A percentile compares a stretch with the other conserved stretches of the same genome.
phyloP scores from a whole-genome alignment of 768 basidiomycete species.

The Termitomyces sp. region DNA sequence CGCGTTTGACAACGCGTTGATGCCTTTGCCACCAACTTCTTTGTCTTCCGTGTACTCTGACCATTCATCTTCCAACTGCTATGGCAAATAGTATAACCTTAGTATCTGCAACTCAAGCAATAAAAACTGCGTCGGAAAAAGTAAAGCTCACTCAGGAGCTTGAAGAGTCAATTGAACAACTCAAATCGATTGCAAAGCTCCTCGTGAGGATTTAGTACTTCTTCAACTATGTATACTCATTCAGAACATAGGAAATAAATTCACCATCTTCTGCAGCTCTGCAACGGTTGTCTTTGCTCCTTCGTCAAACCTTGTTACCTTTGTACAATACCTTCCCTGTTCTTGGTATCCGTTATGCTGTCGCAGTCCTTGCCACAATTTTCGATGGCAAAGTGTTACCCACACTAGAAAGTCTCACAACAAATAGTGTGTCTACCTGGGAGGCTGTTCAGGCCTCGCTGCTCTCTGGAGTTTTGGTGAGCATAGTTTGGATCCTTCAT shows the following conservation, averaged over 20 bases:
- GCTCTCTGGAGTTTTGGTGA: conserved; percentile 49
- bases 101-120: conserved; percentile 20
- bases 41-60: no score
- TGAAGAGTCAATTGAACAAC: conserved; percentile 28
- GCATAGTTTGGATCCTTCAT: conserved; percentile 1
- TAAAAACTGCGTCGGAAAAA: conserved; percentile 24
- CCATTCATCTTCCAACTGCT: background rate
- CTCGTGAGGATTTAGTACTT: conserved; percentile 27
- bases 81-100: conserved; percentile 18
- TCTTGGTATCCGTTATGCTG: conserved; percentile 34
- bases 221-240: background rate
- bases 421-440: conserved; percentile 27
- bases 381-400: conserved; percentile 30
- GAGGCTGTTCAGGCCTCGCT: conserved; percentile 38
- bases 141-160: conserved; percentile 21
- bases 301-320: conserved; percentile 37
- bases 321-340: conserved; percentile 34
- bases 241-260: conserved; percentile 31
- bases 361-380: conserved; percentile 33
- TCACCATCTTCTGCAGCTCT: conserved; percentile 28
- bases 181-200: conserved; percentile 36
- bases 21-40: no score
- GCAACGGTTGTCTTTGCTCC: conserved; percentile 30
- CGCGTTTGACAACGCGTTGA: no score
- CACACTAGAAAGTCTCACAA: conserved; percentile 15